Conservation (phyloP, 1,139 yeast species). For the Taphrina deformans region DNA sequence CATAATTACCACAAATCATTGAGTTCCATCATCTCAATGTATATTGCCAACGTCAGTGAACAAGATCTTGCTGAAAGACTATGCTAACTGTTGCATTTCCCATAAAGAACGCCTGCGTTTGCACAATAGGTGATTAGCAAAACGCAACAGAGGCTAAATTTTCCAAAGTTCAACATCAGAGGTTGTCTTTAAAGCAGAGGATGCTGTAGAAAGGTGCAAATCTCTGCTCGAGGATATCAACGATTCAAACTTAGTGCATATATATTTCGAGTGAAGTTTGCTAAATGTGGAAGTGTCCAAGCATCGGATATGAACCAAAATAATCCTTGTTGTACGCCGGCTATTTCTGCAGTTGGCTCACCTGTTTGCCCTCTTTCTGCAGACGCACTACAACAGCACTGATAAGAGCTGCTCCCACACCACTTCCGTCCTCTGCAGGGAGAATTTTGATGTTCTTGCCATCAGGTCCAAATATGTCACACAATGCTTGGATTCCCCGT, state of each 20-base stretch:
- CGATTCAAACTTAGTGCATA: too few relatives aligned
- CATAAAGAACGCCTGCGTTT: too few relatives aligned
- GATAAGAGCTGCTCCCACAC: slow-evolving; percentile 96
- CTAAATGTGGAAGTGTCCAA: too few relatives aligned
- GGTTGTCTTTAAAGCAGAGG: neutral
- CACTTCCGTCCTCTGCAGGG: slow-evolving; percentile 97
- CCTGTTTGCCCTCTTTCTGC: slow-evolving; percentile 27
- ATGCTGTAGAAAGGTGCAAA: neutral
- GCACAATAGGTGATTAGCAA: neutral
- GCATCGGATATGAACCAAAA: too few relatives aligned
- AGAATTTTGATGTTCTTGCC: slow-evolving; percentile 79
- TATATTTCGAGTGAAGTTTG: too few relatives aligned
- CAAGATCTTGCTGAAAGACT: too few relatives aligned
- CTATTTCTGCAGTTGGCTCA: neutral
- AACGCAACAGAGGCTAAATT: neutral
- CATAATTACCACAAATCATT: too few relatives aligned
- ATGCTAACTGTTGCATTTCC: neutral
- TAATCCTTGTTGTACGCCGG: too few relatives aligned
- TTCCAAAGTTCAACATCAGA: too few relatives aligned
- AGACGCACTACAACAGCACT: slow-evolving; percentile 57
- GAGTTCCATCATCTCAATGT: too few relatives aligned
- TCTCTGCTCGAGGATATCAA: too few relatives aligned
- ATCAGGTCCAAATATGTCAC: slow-evolving; percentile 72
- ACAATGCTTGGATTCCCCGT: slow-evolving; percentile 83
- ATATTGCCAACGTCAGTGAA: too few relatives aligned